Percentiles rank a stretch among this genome's conserved stretches.
Evolutionary conservation across 2,329 filamentous ascomycete genomes (phyloP).

Genomic region (Penicillium aurantiogriseum): DNA sequence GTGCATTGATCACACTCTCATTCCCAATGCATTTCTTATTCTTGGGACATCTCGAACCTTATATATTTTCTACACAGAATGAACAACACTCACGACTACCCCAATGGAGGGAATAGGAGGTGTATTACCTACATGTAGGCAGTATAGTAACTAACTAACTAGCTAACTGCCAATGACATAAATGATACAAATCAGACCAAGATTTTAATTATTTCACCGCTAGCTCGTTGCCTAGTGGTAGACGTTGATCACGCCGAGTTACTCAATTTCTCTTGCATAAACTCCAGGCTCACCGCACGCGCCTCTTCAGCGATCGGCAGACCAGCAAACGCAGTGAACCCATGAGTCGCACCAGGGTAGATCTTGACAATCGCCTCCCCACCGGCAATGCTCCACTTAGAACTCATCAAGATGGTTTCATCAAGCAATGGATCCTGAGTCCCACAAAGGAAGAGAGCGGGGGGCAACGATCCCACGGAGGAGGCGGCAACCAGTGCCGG

Average conservation of each 20-base stretch:
- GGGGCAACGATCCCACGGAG: background rate
- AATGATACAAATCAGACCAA: no score
- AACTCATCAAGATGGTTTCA: conserved; percentile 53
- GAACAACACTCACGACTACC: background rate
- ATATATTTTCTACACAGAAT: background rate
- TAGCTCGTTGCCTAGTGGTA: background rate
- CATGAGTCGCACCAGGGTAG: conserved; percentile 56
- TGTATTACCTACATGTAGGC: no score
- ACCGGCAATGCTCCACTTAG: conserved; percentile 55
- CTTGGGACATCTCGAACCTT: no score
- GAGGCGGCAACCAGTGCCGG: background rate
- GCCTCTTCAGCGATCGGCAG: background rate
- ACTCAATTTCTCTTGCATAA: background rate
- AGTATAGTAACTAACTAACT: no score
- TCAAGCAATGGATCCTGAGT: conserved; percentile 56
- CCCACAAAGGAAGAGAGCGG: conserved; percentile 51
- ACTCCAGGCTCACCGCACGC: background rate
- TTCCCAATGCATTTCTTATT: no score
- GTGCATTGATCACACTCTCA: no score
- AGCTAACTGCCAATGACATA: no score
- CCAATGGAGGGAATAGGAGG: background rate
- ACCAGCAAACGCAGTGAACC: conserved; percentile 45
- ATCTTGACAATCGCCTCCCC: conserved; percentile 53
- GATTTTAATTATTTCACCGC: no score
- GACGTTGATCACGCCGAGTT: background rate